Conservation (phyloP, 371 early-diverging fungal species). For the Mortierella sp. region DNA sequence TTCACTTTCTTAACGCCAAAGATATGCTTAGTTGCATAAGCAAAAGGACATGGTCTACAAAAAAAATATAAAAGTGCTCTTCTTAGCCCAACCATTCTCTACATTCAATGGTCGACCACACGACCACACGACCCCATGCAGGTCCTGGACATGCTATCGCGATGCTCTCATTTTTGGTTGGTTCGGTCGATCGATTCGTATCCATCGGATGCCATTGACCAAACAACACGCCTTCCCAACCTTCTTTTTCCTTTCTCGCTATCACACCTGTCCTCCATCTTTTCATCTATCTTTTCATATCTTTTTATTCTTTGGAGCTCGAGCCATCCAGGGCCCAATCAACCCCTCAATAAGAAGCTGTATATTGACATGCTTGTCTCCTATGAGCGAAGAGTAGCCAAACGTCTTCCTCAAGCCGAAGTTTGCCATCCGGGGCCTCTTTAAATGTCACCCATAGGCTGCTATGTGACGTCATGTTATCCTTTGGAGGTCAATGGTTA, state of each 20-base stretch:
- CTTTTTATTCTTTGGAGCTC: conserved; percentile 5
- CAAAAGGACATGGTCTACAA: not conserved
- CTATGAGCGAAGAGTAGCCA: too few relatives aligned
- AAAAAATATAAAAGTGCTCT: too few relatives aligned
- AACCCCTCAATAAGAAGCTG: not conserved
- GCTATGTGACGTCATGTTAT: not conserved
- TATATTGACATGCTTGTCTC: not conserved
- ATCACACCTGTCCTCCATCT: not conserved
- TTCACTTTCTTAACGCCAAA: too few relatives aligned
- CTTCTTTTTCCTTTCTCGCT: not conserved
- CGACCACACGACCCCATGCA: conserved; percentile 18
- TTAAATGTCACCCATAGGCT: not conserved
- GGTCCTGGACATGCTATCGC: not conserved
- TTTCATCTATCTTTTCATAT: conserved; percentile 5
- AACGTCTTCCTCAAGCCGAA: too few relatives aligned
- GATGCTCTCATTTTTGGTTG: conserved; percentile 15
- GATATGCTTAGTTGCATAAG: too few relatives aligned
- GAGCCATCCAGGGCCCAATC: not conserved
- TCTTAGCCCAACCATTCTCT: not conserved
- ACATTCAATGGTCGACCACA: not conserved
- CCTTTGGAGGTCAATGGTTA: not conserved
- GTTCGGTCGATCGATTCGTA: conserved; percentile 8
- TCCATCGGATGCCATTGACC: not conserved
- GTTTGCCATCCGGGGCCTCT: too few relatives aligned
- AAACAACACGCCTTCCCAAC: not conserved